Evolutionary conservation across 257 asterid genomes (phyloP).

Genomic region (Plectranthus barbatus): DNA sequence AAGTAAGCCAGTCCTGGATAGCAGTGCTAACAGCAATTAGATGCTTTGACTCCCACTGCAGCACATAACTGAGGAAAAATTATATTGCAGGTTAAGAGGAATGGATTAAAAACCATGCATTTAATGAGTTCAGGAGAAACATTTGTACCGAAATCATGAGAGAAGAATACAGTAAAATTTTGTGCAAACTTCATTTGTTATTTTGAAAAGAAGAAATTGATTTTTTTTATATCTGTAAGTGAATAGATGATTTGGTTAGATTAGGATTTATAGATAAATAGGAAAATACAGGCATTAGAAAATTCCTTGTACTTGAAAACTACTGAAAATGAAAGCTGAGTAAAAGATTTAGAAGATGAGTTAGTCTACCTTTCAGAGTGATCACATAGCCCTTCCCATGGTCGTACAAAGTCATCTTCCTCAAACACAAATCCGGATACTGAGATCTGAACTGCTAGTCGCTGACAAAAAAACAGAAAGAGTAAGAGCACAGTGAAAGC

Average conservation of each 20-base stretch:
- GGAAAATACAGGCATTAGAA: not conserved
- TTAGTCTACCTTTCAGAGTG: slow-evolving; percentile 67
- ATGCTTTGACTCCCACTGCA: slow-evolving; percentile 92
- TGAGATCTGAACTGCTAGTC: slow-evolving; percentile 82
- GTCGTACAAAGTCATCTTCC: slow-evolving; percentile 71
- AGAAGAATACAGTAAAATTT: not conserved
- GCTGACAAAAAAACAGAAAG: slow-evolving; percentile 42
- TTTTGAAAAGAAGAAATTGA: not conserved
- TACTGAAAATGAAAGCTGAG: not conserved
- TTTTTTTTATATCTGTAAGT: not conserved
- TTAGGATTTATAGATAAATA: not conserved
- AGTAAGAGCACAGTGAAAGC: slow-evolving; percentile 3
- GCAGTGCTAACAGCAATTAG: slow-evolving; percentile 86
- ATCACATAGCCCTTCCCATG: slow-evolving; percentile 74
- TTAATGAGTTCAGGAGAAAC: slow-evolving; percentile 9
- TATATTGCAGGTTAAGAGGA: slow-evolving; percentile 3
- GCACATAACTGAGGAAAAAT: slow-evolving; percentile 52
- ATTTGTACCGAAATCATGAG: not conserved
- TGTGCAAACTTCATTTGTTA: not conserved
- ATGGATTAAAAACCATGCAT: not conserved
- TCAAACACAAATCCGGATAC: slow-evolving; percentile 86
- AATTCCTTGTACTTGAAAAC: not conserved
- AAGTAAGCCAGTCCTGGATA: slow-evolving; percentile 93
- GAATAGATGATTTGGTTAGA: not conserved
- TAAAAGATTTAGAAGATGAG: not conserved